These are phyloP conservation scores for Colletotrichum coccodes DNA, from an alignment of 2,329 filamentous ascomycete species.

Conservation along the genomic window DNA sequence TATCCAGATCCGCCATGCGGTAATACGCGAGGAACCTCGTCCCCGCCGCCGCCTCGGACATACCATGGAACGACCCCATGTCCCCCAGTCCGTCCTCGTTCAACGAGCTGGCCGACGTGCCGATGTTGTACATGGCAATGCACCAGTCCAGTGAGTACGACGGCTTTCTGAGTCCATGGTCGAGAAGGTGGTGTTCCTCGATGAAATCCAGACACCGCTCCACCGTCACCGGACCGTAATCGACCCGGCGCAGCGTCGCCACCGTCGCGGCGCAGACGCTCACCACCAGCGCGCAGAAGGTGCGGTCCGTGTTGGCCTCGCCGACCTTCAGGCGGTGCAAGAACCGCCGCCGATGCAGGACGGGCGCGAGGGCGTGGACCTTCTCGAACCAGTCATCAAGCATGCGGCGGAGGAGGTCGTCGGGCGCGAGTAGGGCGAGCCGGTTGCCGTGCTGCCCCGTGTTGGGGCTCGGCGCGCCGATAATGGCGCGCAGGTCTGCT, in stretches of 20 bases:
- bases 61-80: conserved; percentile 32
- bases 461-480: conserved; percentile 16
- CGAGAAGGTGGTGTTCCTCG: conserved; percentile 39
- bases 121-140: conserved; percentile 48
- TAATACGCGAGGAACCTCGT: conserved; percentile 44
- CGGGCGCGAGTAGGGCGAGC: conserved; percentile 26
- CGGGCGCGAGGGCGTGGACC: conserved; percentile 46
- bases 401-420: conserved; percentile 33
- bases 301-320: conserved; percentile 38
- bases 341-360: conserved; percentile 44
- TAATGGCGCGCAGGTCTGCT: conserved; percentile 22
- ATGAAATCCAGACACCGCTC: conserved; percentile 42
- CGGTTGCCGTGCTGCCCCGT: conserved; percentile 8
- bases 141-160: conserved; percentile 46
- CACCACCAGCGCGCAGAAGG: conserved; percentile 46
- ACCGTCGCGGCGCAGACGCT: conserved; percentile 47
- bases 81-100: conserved; percentile 30
- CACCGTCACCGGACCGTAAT: conserved; percentile 41
- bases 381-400: conserved; percentile 48
- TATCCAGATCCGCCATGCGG: conserved; percentile 35
- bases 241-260: conserved; percentile 41
- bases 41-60: conserved; percentile 42
- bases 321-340: conserved; percentile 39
- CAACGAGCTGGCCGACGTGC: conserved; percentile 36
- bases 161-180: conserved; percentile 23